phyloP scores from a whole-genome alignment of 257 asterid genomes.

The Przewalskia tangutica region DNA sequence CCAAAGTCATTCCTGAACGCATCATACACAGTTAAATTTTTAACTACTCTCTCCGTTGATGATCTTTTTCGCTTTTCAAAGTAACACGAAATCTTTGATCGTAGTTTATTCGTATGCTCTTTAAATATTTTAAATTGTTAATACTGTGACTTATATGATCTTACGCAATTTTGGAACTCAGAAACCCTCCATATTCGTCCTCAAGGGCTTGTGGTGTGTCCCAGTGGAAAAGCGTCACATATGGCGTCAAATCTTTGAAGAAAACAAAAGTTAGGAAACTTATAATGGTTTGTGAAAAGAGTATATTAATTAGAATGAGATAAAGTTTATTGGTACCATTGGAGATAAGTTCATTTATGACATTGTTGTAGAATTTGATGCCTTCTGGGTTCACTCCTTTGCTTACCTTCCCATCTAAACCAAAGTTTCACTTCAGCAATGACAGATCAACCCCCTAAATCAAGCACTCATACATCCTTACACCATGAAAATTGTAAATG shows the following conservation, averaged over 20 bases:
- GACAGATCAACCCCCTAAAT: background rate
- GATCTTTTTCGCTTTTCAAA: no score
- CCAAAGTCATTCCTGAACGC: constrained; percentile 11
- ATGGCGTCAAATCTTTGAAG: constrained; percentile 10
- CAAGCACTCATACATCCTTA: background rate
- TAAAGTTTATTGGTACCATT: constrained; percentile 6
- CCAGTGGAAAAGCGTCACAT: constrained; percentile 15
- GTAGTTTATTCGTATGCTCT: no score
- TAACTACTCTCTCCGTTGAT: no score
- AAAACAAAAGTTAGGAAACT: background rate
- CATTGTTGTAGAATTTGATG: constrained; percentile 21
- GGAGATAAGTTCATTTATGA: constrained; percentile 20
- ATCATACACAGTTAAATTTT: background rate
- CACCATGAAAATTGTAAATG: no score
- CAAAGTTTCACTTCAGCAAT: background rate
- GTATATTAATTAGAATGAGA: background rate
- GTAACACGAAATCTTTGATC: no score
- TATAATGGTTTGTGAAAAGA: background rate
- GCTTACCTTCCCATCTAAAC: constrained; percentile 22
- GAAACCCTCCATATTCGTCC: constrained; percentile 20
- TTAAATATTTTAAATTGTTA: no score
- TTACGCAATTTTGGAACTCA: constrained; percentile 13
- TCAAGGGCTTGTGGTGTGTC: constrained; percentile 20
- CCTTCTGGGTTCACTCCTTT: constrained; percentile 25
- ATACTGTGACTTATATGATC: background rate